Conservation (phyloP, 2,329 filamentous ascomycete species). For the Xylaria multiplex region DNA sequence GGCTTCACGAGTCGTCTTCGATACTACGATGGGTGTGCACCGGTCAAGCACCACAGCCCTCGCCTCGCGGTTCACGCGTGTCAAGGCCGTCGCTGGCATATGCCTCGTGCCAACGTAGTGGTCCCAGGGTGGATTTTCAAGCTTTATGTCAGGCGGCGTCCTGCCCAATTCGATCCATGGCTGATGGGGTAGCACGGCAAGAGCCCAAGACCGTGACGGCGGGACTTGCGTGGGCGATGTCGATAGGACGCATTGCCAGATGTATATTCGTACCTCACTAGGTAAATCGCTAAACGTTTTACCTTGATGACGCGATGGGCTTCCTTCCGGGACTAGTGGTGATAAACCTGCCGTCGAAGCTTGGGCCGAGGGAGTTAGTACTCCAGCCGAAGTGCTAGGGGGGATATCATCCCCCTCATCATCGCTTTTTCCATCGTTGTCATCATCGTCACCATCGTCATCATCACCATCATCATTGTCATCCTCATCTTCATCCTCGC, state of each 20-base stretch:
- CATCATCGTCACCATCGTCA: neutral
- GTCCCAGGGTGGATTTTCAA: constrained; percentile 36
- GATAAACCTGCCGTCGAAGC: neutral
- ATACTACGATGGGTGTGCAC: constrained; percentile 36
- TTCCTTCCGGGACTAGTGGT: neutral
- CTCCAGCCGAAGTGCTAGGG: neutral
- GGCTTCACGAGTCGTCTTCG: constrained; percentile 13
- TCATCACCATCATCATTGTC: neutral
- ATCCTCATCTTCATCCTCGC: neutral
- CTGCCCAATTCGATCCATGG: constrained; percentile 38
- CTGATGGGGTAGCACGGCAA: constrained; percentile 19
- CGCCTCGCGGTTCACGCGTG: constrained; percentile 39
- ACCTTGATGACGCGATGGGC: neutral
- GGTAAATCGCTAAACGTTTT: constrained; percentile 35
- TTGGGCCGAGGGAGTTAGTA: neutral
- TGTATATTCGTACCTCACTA: constrained; percentile 33
- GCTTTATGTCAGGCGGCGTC: constrained; percentile 29
- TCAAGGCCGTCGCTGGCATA: constrained; percentile 31
- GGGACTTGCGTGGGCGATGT: constrained; percentile 23
- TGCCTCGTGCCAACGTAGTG: constrained; percentile 37
- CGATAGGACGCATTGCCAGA: constrained; percentile 39
- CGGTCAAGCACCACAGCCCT: constrained; percentile 36
- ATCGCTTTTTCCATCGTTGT: neutral
- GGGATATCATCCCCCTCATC: constrained; percentile 6
- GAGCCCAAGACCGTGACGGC: constrained; percentile 34